Percentiles rank a stretch among this genome's conserved stretches.
Conservation (phyloP, 2,329 filamentous ascomycete species). For the Cadophora sp. region DNA sequence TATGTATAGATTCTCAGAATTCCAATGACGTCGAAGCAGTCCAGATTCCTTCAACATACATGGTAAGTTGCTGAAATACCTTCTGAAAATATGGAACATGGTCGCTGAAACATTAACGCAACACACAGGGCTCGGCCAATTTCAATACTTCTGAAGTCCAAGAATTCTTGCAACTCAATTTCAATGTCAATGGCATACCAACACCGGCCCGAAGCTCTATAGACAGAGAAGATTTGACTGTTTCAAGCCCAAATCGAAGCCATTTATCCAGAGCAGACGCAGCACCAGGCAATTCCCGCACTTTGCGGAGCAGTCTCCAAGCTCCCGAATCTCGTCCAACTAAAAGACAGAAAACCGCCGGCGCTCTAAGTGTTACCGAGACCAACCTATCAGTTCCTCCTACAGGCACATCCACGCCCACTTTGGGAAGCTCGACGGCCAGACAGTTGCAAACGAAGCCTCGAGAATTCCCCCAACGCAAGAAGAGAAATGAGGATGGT, state of each 20-base stretch:
- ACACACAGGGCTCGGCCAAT: slow-evolving; percentile 6
- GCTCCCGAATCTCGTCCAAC: not conserved
- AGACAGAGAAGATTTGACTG: not conserved
- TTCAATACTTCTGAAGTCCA: not conserved
- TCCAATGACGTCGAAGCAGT: not conserved
- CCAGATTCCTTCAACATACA: not conserved
- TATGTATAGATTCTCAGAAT: not conserved
- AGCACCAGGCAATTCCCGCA: not conserved
- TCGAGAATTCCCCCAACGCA: slow-evolving; percentile 19
- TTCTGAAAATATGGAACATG: not conserved
- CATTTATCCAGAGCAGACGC: not conserved
- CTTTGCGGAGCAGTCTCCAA: not conserved
- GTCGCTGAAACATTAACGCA: not conserved
- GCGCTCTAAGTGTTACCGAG: not conserved
- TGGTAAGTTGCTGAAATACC: not conserved
- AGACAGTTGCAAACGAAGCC: slow-evolving; percentile 14
- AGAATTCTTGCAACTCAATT: not conserved
- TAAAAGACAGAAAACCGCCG: slow-evolving; percentile 5
- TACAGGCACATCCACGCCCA: not conserved
- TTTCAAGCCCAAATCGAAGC: not conserved
- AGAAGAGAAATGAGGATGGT: slow-evolving; percentile 15
- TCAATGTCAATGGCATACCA: not conserved
- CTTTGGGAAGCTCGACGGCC: slow-evolving; percentile 6
- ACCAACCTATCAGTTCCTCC: not conserved
- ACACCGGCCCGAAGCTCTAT: slow-evolving; percentile 2